These are phyloP conservation scores for Phyllosticta capitalensis DNA, from an alignment of 2,329 filamentous ascomycete genomes.

Conservation along the genomic window DNA sequence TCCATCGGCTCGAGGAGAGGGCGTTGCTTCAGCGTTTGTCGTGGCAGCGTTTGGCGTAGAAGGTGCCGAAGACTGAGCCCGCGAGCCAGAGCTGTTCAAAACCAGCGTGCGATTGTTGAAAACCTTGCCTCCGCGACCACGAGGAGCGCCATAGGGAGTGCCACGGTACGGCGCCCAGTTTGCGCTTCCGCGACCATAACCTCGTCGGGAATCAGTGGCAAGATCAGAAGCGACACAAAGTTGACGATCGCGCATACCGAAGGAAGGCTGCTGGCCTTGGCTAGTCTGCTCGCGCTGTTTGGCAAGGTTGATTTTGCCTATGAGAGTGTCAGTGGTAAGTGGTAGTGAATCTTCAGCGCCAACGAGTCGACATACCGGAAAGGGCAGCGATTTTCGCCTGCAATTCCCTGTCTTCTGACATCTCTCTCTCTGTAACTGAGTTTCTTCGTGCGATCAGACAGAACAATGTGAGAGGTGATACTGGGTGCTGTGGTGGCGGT, in stretches of 20 bases:
- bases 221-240: constrained; percentile 24
- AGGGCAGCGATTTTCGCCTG: constrained; percentile 48
- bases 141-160: constrained; percentile 16
- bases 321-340: neutral
- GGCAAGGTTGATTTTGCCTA: constrained; percentile 72
- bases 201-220: constrained; percentile 9
- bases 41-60: constrained; percentile 11
- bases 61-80: neutral
- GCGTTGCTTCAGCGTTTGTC: constrained; percentile 11
- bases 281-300: constrained; percentile 45
- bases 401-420: constrained; percentile 48
- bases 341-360: constrained; percentile 6
- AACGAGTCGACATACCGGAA: constrained; percentile 38
- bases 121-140: constrained; percentile 30
- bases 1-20: constrained; percentile 3
- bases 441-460: neutral
- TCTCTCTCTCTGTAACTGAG: constrained; percentile 15
- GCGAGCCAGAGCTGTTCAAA: constrained; percentile 41
- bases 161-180: constrained; percentile 22
- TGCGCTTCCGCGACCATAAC: constrained; percentile 12
- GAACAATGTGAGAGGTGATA: neutral
- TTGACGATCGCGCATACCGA: constrained; percentile 21
- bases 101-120: constrained; percentile 50
- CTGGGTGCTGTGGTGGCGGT: neutral
- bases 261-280: constrained; percentile 24